A percentile compares a stretch with the other conserved stretches of the same genome.
Conservation (phyloP, 371 early-diverging fungal species). For the Rhizopus sp. region DNA sequence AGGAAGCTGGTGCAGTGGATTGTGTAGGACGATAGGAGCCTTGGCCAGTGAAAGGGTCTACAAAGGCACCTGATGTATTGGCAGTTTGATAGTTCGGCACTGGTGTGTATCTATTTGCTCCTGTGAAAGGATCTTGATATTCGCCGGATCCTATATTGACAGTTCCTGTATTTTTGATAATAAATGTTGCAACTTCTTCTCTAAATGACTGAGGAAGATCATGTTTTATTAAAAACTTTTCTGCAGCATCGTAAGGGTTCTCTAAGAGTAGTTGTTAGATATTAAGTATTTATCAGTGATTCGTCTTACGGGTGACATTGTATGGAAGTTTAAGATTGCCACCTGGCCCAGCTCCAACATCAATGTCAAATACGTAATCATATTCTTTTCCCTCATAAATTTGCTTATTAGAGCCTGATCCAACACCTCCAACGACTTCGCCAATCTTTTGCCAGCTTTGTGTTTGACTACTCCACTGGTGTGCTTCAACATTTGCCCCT, state of each 20-base stretch:
- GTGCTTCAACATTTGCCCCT: conserved; percentile 74
- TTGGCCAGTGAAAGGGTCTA: conserved; percentile 57
- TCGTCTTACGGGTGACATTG: conserved; percentile 69
- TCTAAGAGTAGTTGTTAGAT: conserved; percentile 47
- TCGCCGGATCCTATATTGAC: conserved; percentile 50
- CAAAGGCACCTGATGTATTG: conserved; percentile 12
- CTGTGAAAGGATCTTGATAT: conserved; percentile 75
- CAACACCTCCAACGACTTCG: conserved; percentile 92
- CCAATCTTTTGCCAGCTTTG: conserved; percentile 90
- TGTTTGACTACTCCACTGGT: conserved; percentile 77
- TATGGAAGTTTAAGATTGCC: conserved; percentile 91
- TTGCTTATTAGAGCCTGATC: conserved; percentile 61
- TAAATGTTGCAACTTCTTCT: conserved; percentile 95
- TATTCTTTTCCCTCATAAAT: conserved; percentile 88
- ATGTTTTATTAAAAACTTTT: conserved; percentile 81
- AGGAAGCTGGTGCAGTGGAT: neutral
- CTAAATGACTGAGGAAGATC: conserved; percentile 80
- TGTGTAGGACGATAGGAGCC: conserved; percentile 24
- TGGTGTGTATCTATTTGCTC: conserved; percentile 55
- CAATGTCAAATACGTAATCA: conserved; percentile 98
- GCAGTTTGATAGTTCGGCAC: conserved; percentile 8
- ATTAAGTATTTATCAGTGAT: neutral
- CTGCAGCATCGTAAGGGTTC: conserved; percentile 94
- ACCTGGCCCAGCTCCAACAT: conserved; percentile 78
- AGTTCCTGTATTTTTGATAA: conserved; percentile 80